Base-by-base conservation (phyloP, 148 eudicot genomes). In the Rhododendron molle region DNA sequence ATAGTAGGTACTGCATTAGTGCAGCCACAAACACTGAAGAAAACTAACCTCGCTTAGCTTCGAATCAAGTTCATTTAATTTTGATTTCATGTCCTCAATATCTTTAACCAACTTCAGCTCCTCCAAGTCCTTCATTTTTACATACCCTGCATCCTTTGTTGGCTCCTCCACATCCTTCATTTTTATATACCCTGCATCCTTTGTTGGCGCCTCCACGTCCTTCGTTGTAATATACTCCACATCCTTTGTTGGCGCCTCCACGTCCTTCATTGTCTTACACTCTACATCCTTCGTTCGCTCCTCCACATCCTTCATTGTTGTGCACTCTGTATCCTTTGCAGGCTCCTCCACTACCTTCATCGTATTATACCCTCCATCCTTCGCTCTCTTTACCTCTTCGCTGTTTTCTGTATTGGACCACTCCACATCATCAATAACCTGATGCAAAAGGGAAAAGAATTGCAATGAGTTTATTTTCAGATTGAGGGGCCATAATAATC, bases 11-110 rank as follows among this genome's bases (percentile, higher is more conserved):
- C 23, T 47, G 20, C 0, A 16, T 83, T 28, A 30, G 4, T 21
- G 62, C 43, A 71, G 72, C 85, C 78, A 71, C 47, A 83, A 73
- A 73, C 47, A 12, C 10, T n/a, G 58, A 23, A 74, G 20, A 38
- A 36, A 87, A 89, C 94, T 93, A 81, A 96, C 99, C 99, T 96
- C 88, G 65, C 83, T 88, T 76, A 95, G 91, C 91, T 93, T 90
- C 13, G 85, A 87, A 83, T 94, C 96, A 83, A 96, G 90, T 87
- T 87, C 86, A 76, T 80, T 88, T 8, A 96, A 80, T 88, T 92
- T 93, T 46, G 88, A 90, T 88, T 92, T 96, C 95, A 96, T 89
- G 85, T 93, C 95, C 86, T 93, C 93, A 56, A 95, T 85, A 72
- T 93, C 95, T 89, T 91, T 91, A 28, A 87, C 90, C 62, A 95